These are phyloP conservation scores for Mycena floridula DNA, from an alignment of 768 basidiomycete genomes.

Conservation along the genomic window DNA sequence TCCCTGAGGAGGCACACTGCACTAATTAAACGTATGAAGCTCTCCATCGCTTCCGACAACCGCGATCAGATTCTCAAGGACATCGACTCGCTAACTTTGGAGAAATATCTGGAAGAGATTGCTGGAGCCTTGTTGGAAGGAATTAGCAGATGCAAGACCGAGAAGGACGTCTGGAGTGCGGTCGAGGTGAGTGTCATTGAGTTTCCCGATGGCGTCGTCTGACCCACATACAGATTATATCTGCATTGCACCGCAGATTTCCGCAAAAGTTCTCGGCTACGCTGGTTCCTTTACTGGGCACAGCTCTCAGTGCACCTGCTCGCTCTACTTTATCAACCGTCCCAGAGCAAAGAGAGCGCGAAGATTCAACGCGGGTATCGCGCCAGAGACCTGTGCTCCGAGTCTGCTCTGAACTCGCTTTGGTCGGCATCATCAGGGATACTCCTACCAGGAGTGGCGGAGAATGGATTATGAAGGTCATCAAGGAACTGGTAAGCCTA, in stretches of 20 bases:
- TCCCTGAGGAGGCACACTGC: conserved; percentile 95
- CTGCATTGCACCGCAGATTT: conserved; percentile 84
- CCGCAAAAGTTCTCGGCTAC: conserved; percentile 71
- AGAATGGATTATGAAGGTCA: conserved; percentile 83
- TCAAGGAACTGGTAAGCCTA: conserved; percentile 75
- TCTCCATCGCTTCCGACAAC: conserved; percentile 77
- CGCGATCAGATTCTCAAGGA: conserved; percentile 89
- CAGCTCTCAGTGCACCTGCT: conserved; percentile 54
- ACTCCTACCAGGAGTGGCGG: conserved; percentile 65
- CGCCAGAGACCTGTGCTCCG: conserved; percentile 84
- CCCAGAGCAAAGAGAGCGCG: conserved; percentile 86
- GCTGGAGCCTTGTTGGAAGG: conserved; percentile 86
- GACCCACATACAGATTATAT: too few species aligned
- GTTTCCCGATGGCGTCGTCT: too few species aligned
- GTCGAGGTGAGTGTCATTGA: conserved; percentile 64
- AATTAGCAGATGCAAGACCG: conserved; percentile 79
- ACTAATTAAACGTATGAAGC: conserved; percentile 88
- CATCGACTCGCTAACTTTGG: conserved; percentile 81
- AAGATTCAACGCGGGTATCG: conserved; percentile 71
- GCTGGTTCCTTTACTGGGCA: conserved; percentile 53
- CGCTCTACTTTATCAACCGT: conserved; percentile 50
- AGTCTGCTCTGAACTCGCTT: conserved; percentile 84
- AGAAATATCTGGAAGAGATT: conserved; percentile 96
- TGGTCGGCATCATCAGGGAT: conserved; percentile 80
- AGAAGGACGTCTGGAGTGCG: conserved; percentile 87